Evolutionary conservation across 805 yeast genomes (phyloP).

Genomic region (Saturnispora serradocipensis): DNA sequence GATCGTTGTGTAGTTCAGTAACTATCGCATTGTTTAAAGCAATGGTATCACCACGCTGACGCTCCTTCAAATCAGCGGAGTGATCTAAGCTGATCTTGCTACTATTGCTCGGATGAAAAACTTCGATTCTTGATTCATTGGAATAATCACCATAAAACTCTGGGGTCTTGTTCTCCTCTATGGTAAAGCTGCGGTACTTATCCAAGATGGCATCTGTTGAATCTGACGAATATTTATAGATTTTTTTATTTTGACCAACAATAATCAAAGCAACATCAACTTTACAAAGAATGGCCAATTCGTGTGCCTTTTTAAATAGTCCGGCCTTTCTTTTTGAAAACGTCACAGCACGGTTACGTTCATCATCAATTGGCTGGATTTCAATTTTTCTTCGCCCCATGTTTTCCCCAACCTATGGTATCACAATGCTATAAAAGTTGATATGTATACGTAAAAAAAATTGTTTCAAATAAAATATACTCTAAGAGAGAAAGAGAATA

Average conservation of each 20-base stretch:
- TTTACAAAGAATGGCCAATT: conserved; percentile 80
- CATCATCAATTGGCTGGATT: conserved; percentile 84
- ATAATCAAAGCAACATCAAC: conserved; percentile 89
- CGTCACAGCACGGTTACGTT: conserved; percentile 77
- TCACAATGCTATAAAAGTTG: neutral
- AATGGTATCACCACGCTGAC: neutral
- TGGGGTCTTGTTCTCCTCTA: conserved; percentile 57
- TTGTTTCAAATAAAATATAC: neutral
- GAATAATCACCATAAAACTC: conserved; percentile 55
- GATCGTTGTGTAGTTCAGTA: conserved; percentile 4
- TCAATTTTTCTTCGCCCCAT: conserved; percentile 98
- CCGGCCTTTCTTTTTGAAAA: conserved; percentile 94
- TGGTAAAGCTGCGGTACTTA: conserved; percentile 23
- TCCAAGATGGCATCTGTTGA: conserved; percentile 44
- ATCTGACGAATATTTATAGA: conserved; percentile 76
- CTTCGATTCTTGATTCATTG: conserved; percentile 13
- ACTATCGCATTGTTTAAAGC: conserved; percentile 4
- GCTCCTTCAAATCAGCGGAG: neutral
- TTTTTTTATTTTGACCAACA: conserved; percentile 70
- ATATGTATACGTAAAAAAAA: neutral
- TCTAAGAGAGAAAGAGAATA: neutral
- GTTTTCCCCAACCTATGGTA: neutral
- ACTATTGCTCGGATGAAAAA: neutral
- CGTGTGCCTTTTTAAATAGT: conserved; percentile 78
- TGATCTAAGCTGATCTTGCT: neutral